A percentile compares a stretch with the other conserved stretches of the same genome.
Conservation (phyloP, 2,329 filamentous ascomycete genomes). For the Trichothecium roseum region DNA sequence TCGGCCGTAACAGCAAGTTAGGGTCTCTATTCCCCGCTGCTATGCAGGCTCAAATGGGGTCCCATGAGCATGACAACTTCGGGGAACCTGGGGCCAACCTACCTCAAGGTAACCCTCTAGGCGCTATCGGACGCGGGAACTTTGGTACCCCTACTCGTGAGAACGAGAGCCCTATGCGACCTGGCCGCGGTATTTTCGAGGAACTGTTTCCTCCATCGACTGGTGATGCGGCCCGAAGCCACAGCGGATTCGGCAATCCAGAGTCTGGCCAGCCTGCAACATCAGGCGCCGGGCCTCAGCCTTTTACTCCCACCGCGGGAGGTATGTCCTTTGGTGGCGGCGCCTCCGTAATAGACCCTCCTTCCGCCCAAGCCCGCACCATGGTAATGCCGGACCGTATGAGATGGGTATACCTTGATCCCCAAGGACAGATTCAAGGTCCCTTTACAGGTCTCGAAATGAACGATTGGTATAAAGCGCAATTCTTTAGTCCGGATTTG, state of each 20-base stretch:
- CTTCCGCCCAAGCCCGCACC: slow-evolving; percentile 63
- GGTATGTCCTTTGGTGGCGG: slow-evolving; percentile 22
- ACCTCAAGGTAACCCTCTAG: slow-evolving; percentile 41
- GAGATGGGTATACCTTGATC: slow-evolving; percentile 97
- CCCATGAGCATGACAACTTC: slow-evolving; percentile 53
- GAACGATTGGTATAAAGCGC: slow-evolving; percentile 99
- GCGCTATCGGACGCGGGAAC: slow-evolving; percentile 54
- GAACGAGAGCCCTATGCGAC: slow-evolving; percentile 47
- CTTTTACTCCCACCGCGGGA: slow-evolving; percentile 21
- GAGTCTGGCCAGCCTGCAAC: slow-evolving; percentile 24
- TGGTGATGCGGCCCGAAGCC: slow-evolving; percentile 17
- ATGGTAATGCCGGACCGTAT: slow-evolving; percentile 99
- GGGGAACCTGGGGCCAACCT: slow-evolving; percentile 3
- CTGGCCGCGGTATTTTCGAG: slow-evolving; percentile 44
- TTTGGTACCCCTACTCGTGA: slow-evolving; percentile 46
- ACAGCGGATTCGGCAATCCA: slow-evolving; percentile 24
- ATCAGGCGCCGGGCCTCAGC: slow-evolving; percentile 20
- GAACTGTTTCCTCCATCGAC: slow-evolving; percentile 34
- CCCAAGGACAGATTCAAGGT: slow-evolving; percentile 82
- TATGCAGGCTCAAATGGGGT: slow-evolving; percentile 87
- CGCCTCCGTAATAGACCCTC: slow-evolving; percentile 31
- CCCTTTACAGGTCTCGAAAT: slow-evolving; percentile 96
- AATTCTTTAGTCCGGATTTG: slow-evolving; percentile 91
- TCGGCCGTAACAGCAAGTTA: slow-evolving; percentile 70
- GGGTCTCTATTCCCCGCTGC: slow-evolving; percentile 78